A percentile compares a stretch with the other conserved stretches of the same genome.
phyloP scores from a whole-genome alignment of 2,329 filamentous ascomycete genomes.

The Colletotrichum higginsianum region DNA sequence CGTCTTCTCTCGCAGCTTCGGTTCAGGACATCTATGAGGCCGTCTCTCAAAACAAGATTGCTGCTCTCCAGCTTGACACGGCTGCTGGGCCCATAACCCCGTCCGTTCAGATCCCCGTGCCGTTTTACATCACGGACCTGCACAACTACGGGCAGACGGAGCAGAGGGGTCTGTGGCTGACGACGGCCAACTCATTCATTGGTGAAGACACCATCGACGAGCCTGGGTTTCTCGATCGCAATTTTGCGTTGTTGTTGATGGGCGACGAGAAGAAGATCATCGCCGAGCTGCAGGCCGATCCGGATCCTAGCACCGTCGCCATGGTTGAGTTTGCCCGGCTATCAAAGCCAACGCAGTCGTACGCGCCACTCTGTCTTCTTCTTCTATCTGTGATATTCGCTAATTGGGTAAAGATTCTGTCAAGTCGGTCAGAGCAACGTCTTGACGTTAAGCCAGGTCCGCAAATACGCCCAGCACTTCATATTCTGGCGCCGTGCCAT shows the following conservation, averaged over 20 bases:
- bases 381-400: neutral
- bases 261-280: slow-evolving; percentile 83
- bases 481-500: slow-evolving; percentile 97
- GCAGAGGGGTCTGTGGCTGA: slow-evolving; percentile 86
- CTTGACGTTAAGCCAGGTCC: slow-evolving; percentile 84
- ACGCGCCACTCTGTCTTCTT: slow-evolving; percentile 46
- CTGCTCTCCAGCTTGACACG: slow-evolving; percentile 83
- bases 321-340: slow-evolving; percentile 87
- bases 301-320: slow-evolving; percentile 81
- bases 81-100: slow-evolving; percentile 71
- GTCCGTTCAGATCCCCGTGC: slow-evolving; percentile 75
- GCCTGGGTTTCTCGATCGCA: slow-evolving; percentile 81
- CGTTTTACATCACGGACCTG: slow-evolving; percentile 80
- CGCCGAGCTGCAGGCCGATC: slow-evolving; percentile 82
- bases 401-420: slow-evolving; percentile 62
- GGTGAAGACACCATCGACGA: slow-evolving; percentile 78
- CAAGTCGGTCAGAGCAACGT: slow-evolving; percentile 80
- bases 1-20: slow-evolving; percentile 84
- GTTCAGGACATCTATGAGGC: slow-evolving; percentile 87
- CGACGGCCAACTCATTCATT: slow-evolving; percentile 84
- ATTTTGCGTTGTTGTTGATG: slow-evolving; percentile 88
- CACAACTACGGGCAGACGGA: slow-evolving; percentile 78
- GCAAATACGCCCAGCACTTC: slow-evolving; percentile 91
- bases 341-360: slow-evolving; percentile 78
- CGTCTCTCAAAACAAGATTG: slow-evolving; percentile 88